Percentiles rank a stretch among this genome's conserved stretches.
Evolutionary conservation across 495 filamentous ascomycete species (phyloP).

Genomic region (Tuber aestivum): DNA sequence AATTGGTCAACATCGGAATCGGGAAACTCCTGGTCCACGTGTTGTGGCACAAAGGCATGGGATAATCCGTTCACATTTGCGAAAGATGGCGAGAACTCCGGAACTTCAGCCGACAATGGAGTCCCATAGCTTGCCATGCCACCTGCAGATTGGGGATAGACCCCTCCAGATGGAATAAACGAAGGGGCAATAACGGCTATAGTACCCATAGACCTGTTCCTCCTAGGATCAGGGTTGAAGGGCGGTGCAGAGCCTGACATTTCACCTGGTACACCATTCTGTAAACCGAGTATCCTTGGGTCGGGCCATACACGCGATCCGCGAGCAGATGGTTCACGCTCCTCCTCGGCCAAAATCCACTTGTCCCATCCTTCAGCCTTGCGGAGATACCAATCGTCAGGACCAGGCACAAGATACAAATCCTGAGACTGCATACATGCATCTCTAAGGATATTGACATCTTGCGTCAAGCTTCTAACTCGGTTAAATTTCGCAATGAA

Average conservation of each 20-base stretch:
- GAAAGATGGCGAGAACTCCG: slow-evolving; percentile 64
- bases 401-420: slow-evolving; percentile 63
- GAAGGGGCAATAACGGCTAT: slow-evolving; percentile 26
- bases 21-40: slow-evolving; percentile 28
- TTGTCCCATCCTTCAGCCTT: slow-evolving; percentile 68
- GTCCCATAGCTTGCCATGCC: slow-evolving; percentile 45
- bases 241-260: slow-evolving; percentile 39
- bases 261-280: slow-evolving; percentile 29
- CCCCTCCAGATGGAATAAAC: slow-evolving; percentile 25
- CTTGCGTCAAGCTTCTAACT: slow-evolving; percentile 66
- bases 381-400: slow-evolving; percentile 74
- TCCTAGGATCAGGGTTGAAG: slow-evolving; percentile 30
- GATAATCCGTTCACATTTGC: slow-evolving; percentile 13
- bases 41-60: slow-evolving; percentile 8
- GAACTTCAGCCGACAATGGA: slow-evolving; percentile 65
- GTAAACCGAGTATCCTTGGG: slow-evolving; percentile 11
- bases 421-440: slow-evolving; percentile 64
- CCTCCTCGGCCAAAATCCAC: slow-evolving; percentile 63
- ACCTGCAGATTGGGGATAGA: slow-evolving; percentile 9
- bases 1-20: slow-evolving; percentile 35
- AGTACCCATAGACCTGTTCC: slow-evolving; percentile 19
- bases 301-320: slow-evolving; percentile 25
- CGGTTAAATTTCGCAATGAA: slow-evolving; percentile 79
- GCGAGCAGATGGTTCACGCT: slow-evolving; percentile 54
- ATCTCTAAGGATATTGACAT: slow-evolving; percentile 64